These are phyloP conservation scores for Metschnikowia koreensis DNA, from an alignment of 805 yeast genomes.

Conservation along the genomic window DNA sequence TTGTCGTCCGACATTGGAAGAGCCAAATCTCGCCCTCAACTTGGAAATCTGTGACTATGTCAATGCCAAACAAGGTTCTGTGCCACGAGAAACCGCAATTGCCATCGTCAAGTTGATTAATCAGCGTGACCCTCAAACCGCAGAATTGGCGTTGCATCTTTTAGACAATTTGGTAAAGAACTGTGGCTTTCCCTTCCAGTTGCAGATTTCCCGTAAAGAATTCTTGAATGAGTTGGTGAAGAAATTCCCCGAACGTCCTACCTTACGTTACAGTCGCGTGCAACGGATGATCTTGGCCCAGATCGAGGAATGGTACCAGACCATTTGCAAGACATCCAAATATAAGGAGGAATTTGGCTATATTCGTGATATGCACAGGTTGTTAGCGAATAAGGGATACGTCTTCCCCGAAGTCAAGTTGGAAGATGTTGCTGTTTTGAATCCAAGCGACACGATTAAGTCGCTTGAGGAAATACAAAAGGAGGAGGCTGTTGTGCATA, in stretches of 20 bases:
- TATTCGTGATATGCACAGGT: conserved; percentile 93
- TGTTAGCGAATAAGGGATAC: conserved; percentile 87
- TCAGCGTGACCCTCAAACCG: conserved; percentile 78
- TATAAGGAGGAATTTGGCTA: conserved; percentile 90
- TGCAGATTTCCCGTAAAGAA: conserved; percentile 92
- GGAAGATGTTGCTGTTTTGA: conserved; percentile 90
- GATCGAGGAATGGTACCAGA: conserved; percentile 96
- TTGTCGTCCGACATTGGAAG: conserved; percentile 74
- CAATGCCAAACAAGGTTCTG: conserved; percentile 86
- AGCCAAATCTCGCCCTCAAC: conserved; percentile 86
- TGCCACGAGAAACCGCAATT: conserved; percentile 90
- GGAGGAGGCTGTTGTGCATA: conserved; percentile 89
- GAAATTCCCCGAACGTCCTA: conserved; percentile 93
- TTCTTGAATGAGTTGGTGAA: conserved; percentile 91
- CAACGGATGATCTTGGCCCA: conserved; percentile 85
- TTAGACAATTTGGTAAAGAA: conserved; percentile 92
- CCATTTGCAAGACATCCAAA: conserved; percentile 84
- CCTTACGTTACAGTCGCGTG: conserved; percentile 74
- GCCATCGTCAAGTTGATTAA: conserved; percentile 81
- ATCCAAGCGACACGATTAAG: conserved; percentile 83
- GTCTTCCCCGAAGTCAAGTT: conserved; percentile 86
- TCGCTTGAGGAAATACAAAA: conserved; percentile 86
- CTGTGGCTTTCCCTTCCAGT: conserved; percentile 96
- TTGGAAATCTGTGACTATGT: conserved; percentile 91
- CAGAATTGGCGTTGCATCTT: conserved; percentile 76